phyloP scores from a whole-genome alignment of 2,329 filamentous ascomycete species.

The Aspergillus sp. region DNA sequence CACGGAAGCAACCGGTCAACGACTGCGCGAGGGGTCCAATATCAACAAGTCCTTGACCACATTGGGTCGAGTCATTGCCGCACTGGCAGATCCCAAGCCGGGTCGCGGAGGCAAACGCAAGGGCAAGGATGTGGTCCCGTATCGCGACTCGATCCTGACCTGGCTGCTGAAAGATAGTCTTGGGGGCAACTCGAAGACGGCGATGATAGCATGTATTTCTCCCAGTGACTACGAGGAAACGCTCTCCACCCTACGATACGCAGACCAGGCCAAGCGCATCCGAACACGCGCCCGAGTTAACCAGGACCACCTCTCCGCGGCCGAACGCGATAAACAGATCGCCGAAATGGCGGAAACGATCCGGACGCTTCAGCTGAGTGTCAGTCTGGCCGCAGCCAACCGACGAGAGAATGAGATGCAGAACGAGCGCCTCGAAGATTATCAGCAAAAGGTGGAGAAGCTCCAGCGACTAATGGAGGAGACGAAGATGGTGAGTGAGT shows the following conservation, averaged over 20 bases:
- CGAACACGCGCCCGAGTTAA: conserved; percentile 93
- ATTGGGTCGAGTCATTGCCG: conserved; percentile 91
- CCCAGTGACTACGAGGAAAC: conserved; percentile 97
- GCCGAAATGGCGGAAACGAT: conserved; percentile 95
- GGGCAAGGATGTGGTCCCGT: conserved; percentile 77
- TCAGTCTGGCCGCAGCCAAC: conserved; percentile 67
- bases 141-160: conserved; percentile 80
- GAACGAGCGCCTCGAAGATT: conserved; percentile 87
- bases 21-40: conserved; percentile 91
- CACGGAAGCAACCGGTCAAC: conserved; percentile 88
- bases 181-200: conserved; percentile 95
- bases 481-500: conserved; percentile 82
- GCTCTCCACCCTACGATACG: conserved; percentile 91
- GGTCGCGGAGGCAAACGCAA: conserved; percentile 58
- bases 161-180: conserved; percentile 95
- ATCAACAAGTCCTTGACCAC: conserved; percentile 99
- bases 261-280: conserved; percentile 96
- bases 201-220: conserved; percentile 97
- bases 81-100: conserved; percentile 74
- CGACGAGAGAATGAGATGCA: conserved; percentile 71
- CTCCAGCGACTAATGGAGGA: conserved; percentile 98
- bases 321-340: conserved; percentile 93
- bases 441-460: conserved; percentile 82
- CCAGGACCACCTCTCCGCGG: conserved; percentile 88
- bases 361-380: conserved; percentile 75